phyloP scores from a whole-genome alignment of 2,329 filamentous ascomycete genomes.

The Teratosphaeria gauchensis region DNA sequence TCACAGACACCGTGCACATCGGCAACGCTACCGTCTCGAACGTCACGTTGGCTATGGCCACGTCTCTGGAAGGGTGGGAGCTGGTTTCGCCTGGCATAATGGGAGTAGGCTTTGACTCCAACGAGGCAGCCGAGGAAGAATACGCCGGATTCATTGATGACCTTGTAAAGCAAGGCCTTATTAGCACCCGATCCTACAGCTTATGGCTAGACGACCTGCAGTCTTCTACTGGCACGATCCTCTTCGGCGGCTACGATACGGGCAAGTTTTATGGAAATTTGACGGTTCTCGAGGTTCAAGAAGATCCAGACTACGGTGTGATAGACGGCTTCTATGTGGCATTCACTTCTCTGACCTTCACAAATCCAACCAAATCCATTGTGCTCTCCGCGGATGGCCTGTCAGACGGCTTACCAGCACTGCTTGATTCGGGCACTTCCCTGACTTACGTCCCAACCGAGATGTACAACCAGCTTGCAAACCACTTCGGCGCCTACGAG shows the following conservation, averaged over 20 bases:
- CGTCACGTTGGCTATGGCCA: conserved; percentile 62
- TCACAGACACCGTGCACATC: conserved; percentile 59
- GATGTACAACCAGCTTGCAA: background rate
- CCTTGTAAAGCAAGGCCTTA: conserved; percentile 1
- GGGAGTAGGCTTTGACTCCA: conserved; percentile 71
- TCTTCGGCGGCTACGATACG: conserved; percentile 13
- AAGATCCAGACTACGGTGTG: background rate
- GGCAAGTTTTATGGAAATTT: conserved; percentile 1
- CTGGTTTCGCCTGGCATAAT: conserved; percentile 51
- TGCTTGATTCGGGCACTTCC: background rate
- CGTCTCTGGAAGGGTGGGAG: conserved; percentile 36
- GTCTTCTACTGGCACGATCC: conserved; percentile 12
- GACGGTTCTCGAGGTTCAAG: background rate
- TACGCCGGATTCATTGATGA: conserved; percentile 30
- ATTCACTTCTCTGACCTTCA: background rate
- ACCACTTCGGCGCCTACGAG: background rate
- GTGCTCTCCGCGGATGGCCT: background rate
- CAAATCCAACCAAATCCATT: background rate
- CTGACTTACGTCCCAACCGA: background rate
- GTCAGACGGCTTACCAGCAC: background rate
- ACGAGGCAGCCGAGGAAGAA: conserved; percentile 61
- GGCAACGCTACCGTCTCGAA: conserved; percentile 43
- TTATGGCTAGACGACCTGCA: conserved; percentile 6
- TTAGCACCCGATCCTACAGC: conserved; percentile 7
- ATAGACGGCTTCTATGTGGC: background rate